A percentile compares a stretch with the other conserved stretches of the same genome.
Evolutionary conservation across 2,329 filamentous ascomycete genomes (phyloP).

Genomic region (Fusarium bulbicola): DNA sequence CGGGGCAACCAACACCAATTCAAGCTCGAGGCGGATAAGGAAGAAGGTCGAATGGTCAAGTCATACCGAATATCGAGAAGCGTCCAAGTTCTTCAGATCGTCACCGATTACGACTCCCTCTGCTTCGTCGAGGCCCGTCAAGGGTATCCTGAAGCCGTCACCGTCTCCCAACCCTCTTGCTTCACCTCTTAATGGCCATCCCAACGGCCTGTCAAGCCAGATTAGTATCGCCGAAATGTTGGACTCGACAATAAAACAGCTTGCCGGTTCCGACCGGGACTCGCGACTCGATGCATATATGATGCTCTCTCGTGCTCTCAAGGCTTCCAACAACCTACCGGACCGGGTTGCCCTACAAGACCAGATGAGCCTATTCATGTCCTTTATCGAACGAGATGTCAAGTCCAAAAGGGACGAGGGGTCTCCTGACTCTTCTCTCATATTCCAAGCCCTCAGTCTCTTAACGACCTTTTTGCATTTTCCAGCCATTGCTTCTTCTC

Average conservation of each 20-base stretch:
- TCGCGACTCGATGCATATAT: conserved; percentile 87
- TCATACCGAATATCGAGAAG: conserved; percentile 59
- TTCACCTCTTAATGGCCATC: conserved; percentile 52
- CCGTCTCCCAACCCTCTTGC: conserved; percentile 58
- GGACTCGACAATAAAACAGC: conserved; percentile 82
- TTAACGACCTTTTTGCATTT: conserved; percentile 81
- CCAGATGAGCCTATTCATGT: conserved; percentile 80
- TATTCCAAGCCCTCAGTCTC: conserved; percentile 80
- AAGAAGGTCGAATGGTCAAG: conserved; percentile 68
- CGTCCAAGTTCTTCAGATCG: conserved; percentile 49
- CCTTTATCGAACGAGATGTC: conserved; percentile 87
- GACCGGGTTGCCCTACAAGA: conserved; percentile 75
- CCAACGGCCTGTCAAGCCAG: conserved; percentile 49
- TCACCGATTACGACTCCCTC: conserved; percentile 54
- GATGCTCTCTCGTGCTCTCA: conserved; percentile 78
- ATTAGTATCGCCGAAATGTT: conserved; percentile 80
- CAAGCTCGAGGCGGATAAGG: conserved; percentile 55
- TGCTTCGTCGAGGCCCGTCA: conserved; percentile 58
- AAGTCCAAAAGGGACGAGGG: conserved; percentile 66
- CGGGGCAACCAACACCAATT: conserved; percentile 52
- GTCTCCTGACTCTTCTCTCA: conserved; percentile 72
- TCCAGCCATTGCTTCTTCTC: conserved; percentile 71
- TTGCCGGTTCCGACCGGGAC: conserved; percentile 77
- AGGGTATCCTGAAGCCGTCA: conserved; percentile 81
- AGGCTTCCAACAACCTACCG: conserved; percentile 83